Evolutionary conservation across 2,329 filamentous ascomycete genomes (phyloP), one percentile per base, ranked within the genome.

Genomic region (Sporothrix phasma): DNA sequence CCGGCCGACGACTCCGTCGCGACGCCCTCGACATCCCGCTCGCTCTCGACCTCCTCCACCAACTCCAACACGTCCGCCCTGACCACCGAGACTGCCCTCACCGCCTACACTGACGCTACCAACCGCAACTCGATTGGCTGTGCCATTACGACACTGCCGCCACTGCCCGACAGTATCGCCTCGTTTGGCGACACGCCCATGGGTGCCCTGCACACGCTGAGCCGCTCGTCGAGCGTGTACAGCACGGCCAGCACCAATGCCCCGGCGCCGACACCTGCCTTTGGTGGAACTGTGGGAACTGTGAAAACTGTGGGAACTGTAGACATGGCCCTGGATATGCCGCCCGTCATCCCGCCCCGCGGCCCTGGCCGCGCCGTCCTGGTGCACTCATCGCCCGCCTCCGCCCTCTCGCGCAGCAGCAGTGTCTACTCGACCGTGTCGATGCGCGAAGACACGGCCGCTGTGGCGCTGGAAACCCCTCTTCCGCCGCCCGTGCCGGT

Each of bases 1-100:
- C 26, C 62, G 24, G 8, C 45, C 3, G 54, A 53, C n/a, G 46
- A 61, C 17, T 37, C 51, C 3, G 39, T 51, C 1, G 37, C 51
- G 7, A 66, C 64, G 15, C 62, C 64, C 4, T 63, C 61, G 3
- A 61, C 66, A 4, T 15, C 53, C 11, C 68, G 67, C 0, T 71
- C 73, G 6, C 69, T 72, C 5, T 68, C 70, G 4, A 69, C 68
- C 7, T 67, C 72, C 2, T 69, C 70, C 3, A 71, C 66, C 7
- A 67, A 64, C 2, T 69, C 70, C 6, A 65, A 66, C 10, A 65
- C 68, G 8, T 65, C 70, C 6, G 49, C 61, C 0, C 31, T 58
- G 6, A 63, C 67, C 2, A 56, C 31, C n/a, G 47, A 45, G 24
- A 68, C 67, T 4, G 63, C 66, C 1, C 11, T 51, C 7, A 66